A percentile compares a stretch with the other conserved stretches of the same genome.
Conservation (phyloP, 2,329 filamentous ascomycete species). For the Ascochyta lentis region DNA sequence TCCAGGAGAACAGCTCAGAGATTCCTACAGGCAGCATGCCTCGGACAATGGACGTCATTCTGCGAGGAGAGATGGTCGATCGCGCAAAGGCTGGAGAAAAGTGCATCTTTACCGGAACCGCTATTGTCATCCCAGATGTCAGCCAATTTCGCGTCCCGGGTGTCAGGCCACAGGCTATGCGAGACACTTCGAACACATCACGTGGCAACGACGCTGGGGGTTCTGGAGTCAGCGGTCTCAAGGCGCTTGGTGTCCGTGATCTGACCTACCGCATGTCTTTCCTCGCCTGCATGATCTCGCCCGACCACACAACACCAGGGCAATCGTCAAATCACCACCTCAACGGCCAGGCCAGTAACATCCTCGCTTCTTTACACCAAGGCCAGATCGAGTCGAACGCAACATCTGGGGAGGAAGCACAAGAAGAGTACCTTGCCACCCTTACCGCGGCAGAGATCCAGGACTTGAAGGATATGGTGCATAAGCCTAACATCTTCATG, state of each 20-base stretch:
- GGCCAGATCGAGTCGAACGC: conserved; percentile 65
- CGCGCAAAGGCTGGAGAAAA: conserved; percentile 97
- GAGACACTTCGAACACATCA: conserved; percentile 77
- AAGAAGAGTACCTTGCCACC: conserved; percentile 84
- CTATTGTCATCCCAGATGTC: conserved; percentile 97
- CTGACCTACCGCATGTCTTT: conserved; percentile 97
- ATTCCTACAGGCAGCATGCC: conserved; percentile 99
- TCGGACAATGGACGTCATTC: conserved; percentile 93
- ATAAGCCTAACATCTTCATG: conserved; percentile 93
- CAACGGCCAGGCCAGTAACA: conserved; percentile 79
- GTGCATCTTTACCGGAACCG: conserved; percentile 94
- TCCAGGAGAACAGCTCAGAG: conserved; percentile 97
- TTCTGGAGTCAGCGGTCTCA: conserved; percentile 84
- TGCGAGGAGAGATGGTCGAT: conserved; percentile 96
- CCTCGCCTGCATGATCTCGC: conserved; percentile 92
- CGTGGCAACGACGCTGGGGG: conserved; percentile 83
- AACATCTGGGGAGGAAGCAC: conserved; percentile 81
- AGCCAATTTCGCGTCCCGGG: conserved; percentile 93
- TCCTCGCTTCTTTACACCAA: conserved; percentile 83
- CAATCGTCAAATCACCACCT: conserved; percentile 72
- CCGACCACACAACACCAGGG: conserved; percentile 82
- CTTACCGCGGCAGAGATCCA: conserved; percentile 88
- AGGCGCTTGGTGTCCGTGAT: conserved; percentile 91
- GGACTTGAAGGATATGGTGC: conserved; percentile 90
- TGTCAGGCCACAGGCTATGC: conserved; percentile 78